Evolutionary conservation across 1,284 basidiomycete genomes (phyloP).

Genomic region (Moesziomyces globuligerus): DNA sequence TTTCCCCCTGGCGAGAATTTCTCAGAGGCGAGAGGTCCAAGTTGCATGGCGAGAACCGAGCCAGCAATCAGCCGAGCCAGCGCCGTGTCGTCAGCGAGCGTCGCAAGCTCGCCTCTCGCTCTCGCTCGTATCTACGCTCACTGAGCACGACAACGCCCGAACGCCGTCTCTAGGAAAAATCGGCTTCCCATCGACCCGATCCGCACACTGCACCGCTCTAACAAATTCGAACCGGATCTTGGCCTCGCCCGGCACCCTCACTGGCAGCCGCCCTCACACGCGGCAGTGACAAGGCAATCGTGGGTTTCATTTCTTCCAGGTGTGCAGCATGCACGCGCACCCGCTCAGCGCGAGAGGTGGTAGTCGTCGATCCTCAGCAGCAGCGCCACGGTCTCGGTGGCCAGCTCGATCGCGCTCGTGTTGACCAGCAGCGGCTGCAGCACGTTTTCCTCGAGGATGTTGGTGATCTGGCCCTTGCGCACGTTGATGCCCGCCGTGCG

Average conservation of each 20-base stretch:
- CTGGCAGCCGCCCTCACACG: too few relatives aligned
- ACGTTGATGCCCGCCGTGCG: conserved; percentile 97
- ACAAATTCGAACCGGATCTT: too few relatives aligned
- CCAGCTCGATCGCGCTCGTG: conserved; percentile 92
- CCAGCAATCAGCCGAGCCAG: background rate
- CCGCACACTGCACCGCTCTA: too few relatives aligned
- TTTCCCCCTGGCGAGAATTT: too few relatives aligned
- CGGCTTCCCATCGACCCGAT: too few relatives aligned
- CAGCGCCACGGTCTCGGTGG: conserved; percentile 97
- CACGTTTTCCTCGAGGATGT: conserved; percentile 96
- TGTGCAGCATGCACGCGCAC: background rate
- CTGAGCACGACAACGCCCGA: background rate
- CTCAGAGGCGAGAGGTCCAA: too few relatives aligned
- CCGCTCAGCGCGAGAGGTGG: conserved; percentile 59
- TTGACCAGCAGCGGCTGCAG: conserved; percentile 95
- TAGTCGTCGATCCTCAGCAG: conserved; percentile 97
- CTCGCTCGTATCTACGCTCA: background rate
- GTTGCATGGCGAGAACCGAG: background rate
- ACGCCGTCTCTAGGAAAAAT: background rate
- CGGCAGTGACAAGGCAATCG: background rate
- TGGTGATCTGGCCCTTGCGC: conserved; percentile 82
- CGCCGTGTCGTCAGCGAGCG: background rate
- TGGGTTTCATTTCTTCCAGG: background rate
- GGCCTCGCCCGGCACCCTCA: too few relatives aligned
- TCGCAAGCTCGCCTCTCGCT: background rate